Evolutionary conservation across 2,329 filamentous ascomycete species (phyloP), one percentile per base, ranked within the genome.

Genomic region (Fusarium brachygibbosum): DNA sequence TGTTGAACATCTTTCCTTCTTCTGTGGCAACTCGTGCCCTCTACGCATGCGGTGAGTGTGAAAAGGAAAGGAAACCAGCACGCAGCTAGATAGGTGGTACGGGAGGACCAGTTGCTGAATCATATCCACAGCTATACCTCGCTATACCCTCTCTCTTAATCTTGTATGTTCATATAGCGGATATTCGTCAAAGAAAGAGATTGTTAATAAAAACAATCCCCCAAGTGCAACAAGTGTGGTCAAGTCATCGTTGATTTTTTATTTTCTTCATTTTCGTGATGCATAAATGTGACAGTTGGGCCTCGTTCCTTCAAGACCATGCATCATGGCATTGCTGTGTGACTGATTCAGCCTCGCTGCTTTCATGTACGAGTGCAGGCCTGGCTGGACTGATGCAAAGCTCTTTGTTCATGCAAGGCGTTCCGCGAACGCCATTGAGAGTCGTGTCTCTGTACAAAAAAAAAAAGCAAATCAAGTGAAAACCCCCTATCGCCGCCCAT

Each of bases 401-500:
- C 46, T 63, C 50, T 19, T 54, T 55, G 31, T 52, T 62, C 46
- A 42, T 70, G 49, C 34, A 53, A 38, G 19, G 41, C 45, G 21
- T 50, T 45, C 53, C 42, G 45, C 34, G 41, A 69, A 69, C 67
- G 53, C 66, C 66, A 23, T 66, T 66, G 44, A 54, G 41, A 58
- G 45, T 38, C 29, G 42, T 49, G 21, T 40, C 48, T 19, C 17
- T 35, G 42, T 32, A 53, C 35, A 46, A 69, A 37, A 57, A 41
- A 9, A 46, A 69, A 37, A 57, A 41, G 13, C 49, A 48, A 70
- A 48, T 32, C 48, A 63, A 68, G 31, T 51, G n/a, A 28, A 50
- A 56, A 46, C 44, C 45, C 46, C 32, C 45, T 34, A 60, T 69
- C 67, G 67, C 67, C 50, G 21, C 58, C 66, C 53, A 70, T 68